Evolutionary conservation across 2,329 filamentous ascomycete species (phyloP), one percentile per base, ranked within the genome.

Genomic region (Fusarium papillatum): DNA sequence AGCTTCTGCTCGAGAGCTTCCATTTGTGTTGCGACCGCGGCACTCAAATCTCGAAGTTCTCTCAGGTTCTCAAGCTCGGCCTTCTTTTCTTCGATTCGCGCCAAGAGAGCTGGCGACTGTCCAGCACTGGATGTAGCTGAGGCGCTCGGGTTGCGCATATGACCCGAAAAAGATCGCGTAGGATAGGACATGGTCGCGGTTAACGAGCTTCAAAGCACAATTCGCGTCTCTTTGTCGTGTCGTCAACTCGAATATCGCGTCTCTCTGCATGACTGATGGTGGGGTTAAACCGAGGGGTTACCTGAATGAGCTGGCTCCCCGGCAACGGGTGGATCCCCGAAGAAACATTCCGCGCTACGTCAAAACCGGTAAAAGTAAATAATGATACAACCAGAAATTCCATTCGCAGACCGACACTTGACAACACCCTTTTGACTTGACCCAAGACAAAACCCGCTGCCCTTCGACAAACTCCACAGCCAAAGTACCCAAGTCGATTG

Each of bases 21-120:
- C 94, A 97, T 97, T 83, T 97, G 95, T 48, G 90, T 89, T 50
- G 95, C 95, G 39, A 96, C 89, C 3, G 93, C 94, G 26, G 93
- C 94, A 78, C 94, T 96, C 57, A 97, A 88, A 79, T 95, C 93
- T 77, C 94, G 91, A 64, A 97, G 86, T 82, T 97, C 93, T 81
- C 91, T 93, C 69, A 97, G 87, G 79, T 92, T 94, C 78, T 95
- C 93, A 8, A 97, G 89, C 83, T 97, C 95, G 66, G 92, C 91
- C 83, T 94, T 95, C 87, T 97, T 97, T 86, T 97, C 95, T 75
- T 94, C 92, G 81, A 97, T 95, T 75, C 95, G 93, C 55, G 93
- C 91, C 64, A 94, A 86, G 19, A 97, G 87, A 31, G 91, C 90
- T 1, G 94, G 91, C 2, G 94, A 94, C 83, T 95, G 93, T 60